Evolutionary conservation across 2,329 filamentous ascomycete species (phyloP).

Genomic region (Paracamarosporium sp.): DNA sequence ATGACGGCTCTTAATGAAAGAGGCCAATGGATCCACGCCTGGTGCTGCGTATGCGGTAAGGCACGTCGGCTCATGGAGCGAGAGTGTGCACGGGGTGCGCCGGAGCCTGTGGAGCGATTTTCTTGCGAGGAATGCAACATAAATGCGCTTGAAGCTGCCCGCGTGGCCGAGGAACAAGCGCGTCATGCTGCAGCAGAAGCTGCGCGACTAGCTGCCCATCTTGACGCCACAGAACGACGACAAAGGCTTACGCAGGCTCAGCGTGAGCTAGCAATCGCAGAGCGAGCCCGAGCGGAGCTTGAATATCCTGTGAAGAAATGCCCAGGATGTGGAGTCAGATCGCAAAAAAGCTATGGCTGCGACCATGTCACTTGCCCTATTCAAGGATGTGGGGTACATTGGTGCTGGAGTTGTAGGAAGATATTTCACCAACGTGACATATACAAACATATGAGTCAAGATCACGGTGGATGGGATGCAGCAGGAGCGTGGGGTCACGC

Average conservation of each 20-base stretch:
- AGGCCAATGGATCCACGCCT: conserved; percentile 57
- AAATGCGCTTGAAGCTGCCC: conserved; percentile 22
- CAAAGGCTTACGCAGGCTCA: background rate
- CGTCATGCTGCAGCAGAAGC: conserved; percentile 3
- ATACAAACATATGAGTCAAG: conserved; percentile 47
- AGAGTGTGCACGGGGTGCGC: conserved; percentile 52
- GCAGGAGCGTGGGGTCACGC: background rate
- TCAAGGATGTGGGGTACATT: conserved; percentile 46
- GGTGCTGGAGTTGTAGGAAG: conserved; percentile 52
- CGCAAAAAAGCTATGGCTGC: conserved; percentile 48
- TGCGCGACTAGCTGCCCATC: conserved; percentile 2
- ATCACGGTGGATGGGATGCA: conserved; percentile 9
- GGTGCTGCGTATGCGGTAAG: conserved; percentile 54
- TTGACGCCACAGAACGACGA: background rate
- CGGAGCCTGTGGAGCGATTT: conserved; percentile 49
- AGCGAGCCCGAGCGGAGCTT: conserved; percentile 25
- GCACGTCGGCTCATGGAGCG: conserved; percentile 54
- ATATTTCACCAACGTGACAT: conserved; percentile 33
- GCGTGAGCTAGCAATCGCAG: conserved; percentile 2
- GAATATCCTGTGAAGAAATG: conserved; percentile 43
- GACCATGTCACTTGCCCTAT: conserved; percentile 43
- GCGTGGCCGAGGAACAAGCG: conserved; percentile 18
- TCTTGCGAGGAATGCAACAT: conserved; percentile 48
- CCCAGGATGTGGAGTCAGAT: conserved; percentile 44
- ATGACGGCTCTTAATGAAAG: conserved; percentile 48